These are phyloP conservation scores for Gossypium mustelinum DNA, from an alignment of 345 rosid genomes.

Conservation along the genomic window DNA sequence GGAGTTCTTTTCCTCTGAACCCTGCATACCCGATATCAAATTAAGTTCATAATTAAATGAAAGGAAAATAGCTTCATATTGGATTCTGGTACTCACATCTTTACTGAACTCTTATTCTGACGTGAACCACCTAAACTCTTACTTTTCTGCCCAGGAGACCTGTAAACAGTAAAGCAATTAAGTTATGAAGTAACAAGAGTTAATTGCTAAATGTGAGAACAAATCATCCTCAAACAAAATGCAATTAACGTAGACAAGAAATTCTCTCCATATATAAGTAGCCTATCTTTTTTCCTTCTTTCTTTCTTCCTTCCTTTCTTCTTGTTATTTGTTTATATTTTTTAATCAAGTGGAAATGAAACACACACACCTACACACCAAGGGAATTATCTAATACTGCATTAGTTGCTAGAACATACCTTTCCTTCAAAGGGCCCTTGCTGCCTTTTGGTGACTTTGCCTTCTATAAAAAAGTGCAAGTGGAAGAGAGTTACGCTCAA, in stretches of 20 bases:
- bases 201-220: slow-evolving; percentile 2
- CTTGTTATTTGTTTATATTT: background rate
- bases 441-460: slow-evolving; percentile 29
- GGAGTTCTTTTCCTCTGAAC: slow-evolving; percentile 82
- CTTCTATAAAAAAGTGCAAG: slow-evolving; percentile 45
- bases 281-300: background rate
- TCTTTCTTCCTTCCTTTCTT: background rate
- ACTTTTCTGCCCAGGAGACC: slow-evolving; percentile 48
- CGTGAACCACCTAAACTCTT: slow-evolving; percentile 32
- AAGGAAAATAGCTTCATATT: background rate
- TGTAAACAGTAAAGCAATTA: slow-evolving; percentile 39
- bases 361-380: background rate
- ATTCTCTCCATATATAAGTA: background rate
- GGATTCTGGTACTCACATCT: slow-evolving; percentile 45
- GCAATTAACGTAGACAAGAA: background rate
- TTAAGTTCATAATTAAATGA: slow-evolving; percentile 11
- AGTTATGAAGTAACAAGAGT: slow-evolving; percentile 10
- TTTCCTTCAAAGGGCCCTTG: slow-evolving; percentile 37
- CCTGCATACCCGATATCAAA: slow-evolving; percentile 31
- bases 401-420: slow-evolving; percentile 38
- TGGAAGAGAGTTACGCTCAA: slow-evolving; percentile 22
- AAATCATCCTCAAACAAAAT: background rate
- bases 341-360: background rate
- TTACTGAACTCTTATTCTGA: slow-evolving; percentile 38
- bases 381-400: slow-evolving; percentile 9